phyloP scores from a whole-genome alignment of 148 eudicot species.

The Polygonum aviculare region DNA sequence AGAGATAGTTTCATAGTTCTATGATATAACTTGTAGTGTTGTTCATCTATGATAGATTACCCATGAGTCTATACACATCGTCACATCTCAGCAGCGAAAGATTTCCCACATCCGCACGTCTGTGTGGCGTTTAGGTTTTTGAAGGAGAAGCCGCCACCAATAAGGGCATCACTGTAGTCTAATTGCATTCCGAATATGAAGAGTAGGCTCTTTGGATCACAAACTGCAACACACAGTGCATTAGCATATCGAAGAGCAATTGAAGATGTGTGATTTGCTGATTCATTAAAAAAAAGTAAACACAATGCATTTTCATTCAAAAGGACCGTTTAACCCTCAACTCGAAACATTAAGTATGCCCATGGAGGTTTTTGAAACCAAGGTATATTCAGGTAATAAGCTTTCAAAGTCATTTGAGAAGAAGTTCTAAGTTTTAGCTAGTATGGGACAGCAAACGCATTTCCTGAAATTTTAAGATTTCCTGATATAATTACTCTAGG shows the following conservation, averaged over 20 bases:
- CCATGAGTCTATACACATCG: conserved; percentile 7
- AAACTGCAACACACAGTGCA: conserved; percentile 38
- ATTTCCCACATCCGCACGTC: conserved; percentile 97
- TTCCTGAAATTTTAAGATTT: neutral
- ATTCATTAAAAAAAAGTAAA: neutral
- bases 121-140: conserved; percentile 92
- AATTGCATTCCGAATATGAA: conserved; percentile 88
- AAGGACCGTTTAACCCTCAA: neutral
- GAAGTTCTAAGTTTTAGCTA: neutral
- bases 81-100: conserved; percentile 73
- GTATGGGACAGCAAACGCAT: neutral
- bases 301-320: neutral
- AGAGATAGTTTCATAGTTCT: neutral
- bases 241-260: neutral
- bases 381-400: neutral
- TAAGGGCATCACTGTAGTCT: conserved; percentile 94
- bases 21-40: neutral
- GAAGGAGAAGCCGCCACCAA: conserved; percentile 94
- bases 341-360: neutral
- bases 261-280: neutral
- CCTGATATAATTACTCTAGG: neutral
- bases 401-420: neutral
- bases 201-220: conserved; percentile 98
- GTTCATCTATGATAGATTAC: neutral
- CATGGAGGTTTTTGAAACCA: neutral